A percentile compares a stretch with the other conserved stretches of the same genome.
phyloP scores from a whole-genome alignment of 495 filamentous ascomycete genomes.

The Clavariopsis aquatica region DNA sequence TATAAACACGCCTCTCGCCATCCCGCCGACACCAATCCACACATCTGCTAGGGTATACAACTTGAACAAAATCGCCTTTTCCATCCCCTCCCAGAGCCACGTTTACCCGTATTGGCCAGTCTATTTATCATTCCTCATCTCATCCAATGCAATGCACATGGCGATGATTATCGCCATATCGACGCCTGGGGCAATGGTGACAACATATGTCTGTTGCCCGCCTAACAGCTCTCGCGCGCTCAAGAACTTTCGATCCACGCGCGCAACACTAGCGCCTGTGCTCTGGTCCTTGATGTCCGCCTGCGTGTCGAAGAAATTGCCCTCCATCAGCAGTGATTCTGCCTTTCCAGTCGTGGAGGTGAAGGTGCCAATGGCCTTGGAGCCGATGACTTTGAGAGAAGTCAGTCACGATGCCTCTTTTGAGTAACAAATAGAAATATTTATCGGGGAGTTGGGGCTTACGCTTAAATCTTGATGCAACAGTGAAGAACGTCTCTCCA shows the following conservation, averaged over 20 bases:
- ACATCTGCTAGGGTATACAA: neutral
- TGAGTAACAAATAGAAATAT: neutral
- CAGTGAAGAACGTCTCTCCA: conserved; percentile 51
- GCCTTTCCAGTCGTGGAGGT: conserved; percentile 44
- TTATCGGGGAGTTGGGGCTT: conserved; percentile 28
- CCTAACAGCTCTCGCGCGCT: conserved; percentile 56
- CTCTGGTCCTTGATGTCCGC: conserved; percentile 54
- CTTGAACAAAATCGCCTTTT: neutral
- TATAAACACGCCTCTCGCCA: too few species aligned
- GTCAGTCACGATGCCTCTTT: neutral
- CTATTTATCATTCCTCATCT: conserved; percentile 51
- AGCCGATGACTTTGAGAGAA: conserved; percentile 45
- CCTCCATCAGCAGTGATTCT: conserved; percentile 49
- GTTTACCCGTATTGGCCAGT: too few species aligned
- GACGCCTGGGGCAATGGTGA: conserved; percentile 60
- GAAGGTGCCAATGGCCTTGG: conserved; percentile 54
- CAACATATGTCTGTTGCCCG: conserved; percentile 61
- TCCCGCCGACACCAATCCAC: neutral
- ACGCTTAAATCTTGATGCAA: conserved; percentile 54
- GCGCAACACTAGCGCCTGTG: conserved; percentile 49
- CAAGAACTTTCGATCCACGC: conserved; percentile 57
- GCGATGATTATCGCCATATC: conserved; percentile 62
- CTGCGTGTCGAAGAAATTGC: conserved; percentile 54
- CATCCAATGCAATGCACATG: conserved; percentile 63
- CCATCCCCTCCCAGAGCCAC: neutral